Evolutionary conservation across 2,329 filamentous ascomycete genomes (phyloP), one percentile per base, ranked within the genome.

Genomic region (Metarhizium rileyi): DNA sequence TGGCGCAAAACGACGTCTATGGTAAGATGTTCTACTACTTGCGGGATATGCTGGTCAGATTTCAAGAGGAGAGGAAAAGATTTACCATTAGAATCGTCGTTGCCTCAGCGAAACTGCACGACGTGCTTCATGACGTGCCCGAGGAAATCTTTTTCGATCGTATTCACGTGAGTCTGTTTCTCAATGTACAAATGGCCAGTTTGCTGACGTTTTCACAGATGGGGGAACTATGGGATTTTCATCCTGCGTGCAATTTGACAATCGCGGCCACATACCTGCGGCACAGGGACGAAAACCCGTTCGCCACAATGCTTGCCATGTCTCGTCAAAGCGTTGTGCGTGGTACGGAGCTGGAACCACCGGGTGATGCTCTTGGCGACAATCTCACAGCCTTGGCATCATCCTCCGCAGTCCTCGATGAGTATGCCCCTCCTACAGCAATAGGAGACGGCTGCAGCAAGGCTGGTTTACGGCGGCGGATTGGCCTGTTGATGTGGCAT

Each of bases 1-100:
- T 51, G 18, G 55, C 59, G 1, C 23, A 40, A 10, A 58, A 60
- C 9, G 61, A 63, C 43, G 52, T 58, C 4, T 63, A 63, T 46
- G 61, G 61, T 23, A 62, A 61, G 47, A 55, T 62, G 55, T 61
- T 58, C 12, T 59, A 55, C 48, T 63, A 58, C n/a, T 43, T 63
- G 4, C 54, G 57, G 16, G 41, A 55, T 22, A 14, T 57, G 30
- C 51, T 57, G 14, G 26, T 57, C 5, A 25, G 20, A 3, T 63
- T 63, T n/a, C 59, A 60, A 41, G 12, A 22, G 2, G 23, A 51
- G 7, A 2, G 51, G 3, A 45, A 23, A 27, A 47, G 22, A 1
- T 25, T 53, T 2, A 18, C 16, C 18, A 20, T 38, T 7, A 8
- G 5, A n/a, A 23, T 18, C n/a, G 20, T n/a, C 22, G 12, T 49